Evolutionary conservation across 2,329 filamentous ascomycete genomes (phyloP), one percentile per base, ranked within the genome.

Genomic region (Ramularia collo-cygni): DNA sequence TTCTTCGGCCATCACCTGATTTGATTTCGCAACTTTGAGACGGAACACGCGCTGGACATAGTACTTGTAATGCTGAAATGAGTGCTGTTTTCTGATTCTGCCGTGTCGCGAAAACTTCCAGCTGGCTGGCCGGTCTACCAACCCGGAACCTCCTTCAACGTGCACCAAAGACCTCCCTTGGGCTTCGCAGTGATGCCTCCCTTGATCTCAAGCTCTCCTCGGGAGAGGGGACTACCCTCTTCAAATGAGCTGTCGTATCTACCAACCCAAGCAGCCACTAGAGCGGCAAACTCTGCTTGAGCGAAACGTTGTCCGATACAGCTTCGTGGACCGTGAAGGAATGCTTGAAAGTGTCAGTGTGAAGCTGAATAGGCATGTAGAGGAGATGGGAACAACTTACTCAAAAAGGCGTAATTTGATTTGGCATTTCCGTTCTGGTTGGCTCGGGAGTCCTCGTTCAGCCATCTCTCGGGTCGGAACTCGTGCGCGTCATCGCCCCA

Each of bases 231-330:
- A 44, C 52, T 55, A 4, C 52, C 54, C 64, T 85, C 77, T 54
- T 84, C 80, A 58, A 79, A 64, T 58, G 81, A 74, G 44, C 79
- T 74, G 56, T 79, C 74, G 61, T 93, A 94, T 27, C 76, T 72
- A 1, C 87, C 87, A 3, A 90, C 74, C 72, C 84, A 79, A 7
- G 77, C 74, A 15, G 87, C 88, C 33, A 95, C 59, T 47, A 95
- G 65, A 57, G 83, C 90, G 7, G 85, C 86, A 63, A 95, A 85
- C 68, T 95, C 90, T 1, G 82, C 78, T 58, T 79, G 82, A 0
- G 89, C 84, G 64, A 95, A 95, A 2, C 71, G 71, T 61, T 81
- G 75, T 0, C 88, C 89, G 52, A 95, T 95, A 58, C 89, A 95
- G 56, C 81, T 84, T 38, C 88, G 70, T 2, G 88, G 87, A 0